These are phyloP conservation scores for Rutidosis leptorrhynchoides DNA, from an alignment of 129 eudicot species.

Conservation along the genomic window DNA sequence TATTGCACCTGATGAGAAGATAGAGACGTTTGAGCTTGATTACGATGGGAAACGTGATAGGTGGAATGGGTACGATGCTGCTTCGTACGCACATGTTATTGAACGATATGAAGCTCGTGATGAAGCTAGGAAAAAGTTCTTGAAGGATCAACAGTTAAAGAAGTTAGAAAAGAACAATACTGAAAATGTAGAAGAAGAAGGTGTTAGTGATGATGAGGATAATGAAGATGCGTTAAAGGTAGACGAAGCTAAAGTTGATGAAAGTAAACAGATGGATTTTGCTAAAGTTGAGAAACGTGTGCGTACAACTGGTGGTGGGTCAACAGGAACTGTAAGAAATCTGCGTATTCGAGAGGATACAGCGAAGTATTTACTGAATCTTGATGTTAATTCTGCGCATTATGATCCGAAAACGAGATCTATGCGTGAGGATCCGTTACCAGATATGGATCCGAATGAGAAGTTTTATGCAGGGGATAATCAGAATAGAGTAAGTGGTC, in stretches of 20 bases:
- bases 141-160: slow-evolving; percentile 78
- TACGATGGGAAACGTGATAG: slow-evolving; percentile 86
- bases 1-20: slow-evolving; percentile 84
- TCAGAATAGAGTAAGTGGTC: slow-evolving; percentile 86
- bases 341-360: slow-evolving; percentile 92
- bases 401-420: slow-evolving; percentile 95
- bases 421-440: slow-evolving; percentile 98
- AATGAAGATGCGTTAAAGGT: too few relatives aligned
- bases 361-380: slow-evolving; percentile 86
- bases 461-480: slow-evolving; percentile 84
- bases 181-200: slow-evolving; percentile 45
- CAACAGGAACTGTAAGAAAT: slow-evolving; percentile 57
- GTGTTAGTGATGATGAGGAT: slow-evolving; percentile 70
- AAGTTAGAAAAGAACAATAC: slow-evolving; percentile 72
- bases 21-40: slow-evolving; percentile 79
- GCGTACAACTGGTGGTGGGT: slow-evolving; percentile 96
- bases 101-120: slow-evolving; percentile 80
- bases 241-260: slow-evolving; percentile 73
- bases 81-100: slow-evolving; percentile 70
- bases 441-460: slow-evolving; percentile 90
- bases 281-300: slow-evolving; percentile 98
- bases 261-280: slow-evolving; percentile 93
- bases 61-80: slow-evolving; percentile 91
- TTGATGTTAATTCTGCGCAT: slow-evolving; percentile 85
- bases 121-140: slow-evolving; percentile 68